Conservation (phyloP, 345 rosid species). For the Diplotaxis tenuifolia region DNA sequence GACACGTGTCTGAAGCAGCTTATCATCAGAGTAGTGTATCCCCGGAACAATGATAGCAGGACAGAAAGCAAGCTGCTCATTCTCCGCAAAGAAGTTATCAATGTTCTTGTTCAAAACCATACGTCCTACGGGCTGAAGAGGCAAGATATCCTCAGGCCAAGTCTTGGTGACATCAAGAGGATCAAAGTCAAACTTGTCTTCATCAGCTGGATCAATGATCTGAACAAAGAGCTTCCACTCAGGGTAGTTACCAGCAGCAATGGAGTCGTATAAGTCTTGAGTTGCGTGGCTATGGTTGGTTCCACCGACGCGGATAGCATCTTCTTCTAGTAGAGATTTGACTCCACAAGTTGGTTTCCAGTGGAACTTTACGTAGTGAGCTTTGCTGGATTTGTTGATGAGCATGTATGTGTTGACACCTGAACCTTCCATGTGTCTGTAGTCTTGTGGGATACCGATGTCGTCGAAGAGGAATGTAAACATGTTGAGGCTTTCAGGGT, state of each 20-base stretch:
- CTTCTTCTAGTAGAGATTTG: slow-evolving; percentile 78
- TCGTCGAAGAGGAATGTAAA: slow-evolving; percentile 89
- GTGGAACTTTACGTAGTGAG: slow-evolving; percentile 82
- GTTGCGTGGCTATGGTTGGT: slow-evolving; percentile 97
- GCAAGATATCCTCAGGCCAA: slow-evolving; percentile 97
- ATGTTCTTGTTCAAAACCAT: slow-evolving; percentile 96
- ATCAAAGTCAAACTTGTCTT: slow-evolving; percentile 82
- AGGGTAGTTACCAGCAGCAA: slow-evolving; percentile 93
- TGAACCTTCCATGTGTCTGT: slow-evolving; percentile 92
- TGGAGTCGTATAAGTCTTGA: slow-evolving; percentile 87
- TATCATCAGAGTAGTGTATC: slow-evolving; percentile 81
- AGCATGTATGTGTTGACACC: slow-evolving; percentile 90
- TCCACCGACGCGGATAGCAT: slow-evolving; percentile 86
- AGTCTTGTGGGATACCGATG: slow-evolving; percentile 85
- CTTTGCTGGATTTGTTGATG: slow-evolving; percentile 81
- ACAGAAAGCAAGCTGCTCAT: slow-evolving; percentile 93
- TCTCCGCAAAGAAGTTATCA: slow-evolving; percentile 95
- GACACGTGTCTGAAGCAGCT: slow-evolving; percentile 83
- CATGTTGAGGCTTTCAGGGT: slow-evolving; percentile 90
- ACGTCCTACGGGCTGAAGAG: slow-evolving; percentile 93
- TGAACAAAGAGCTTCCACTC: slow-evolving; percentile 95
- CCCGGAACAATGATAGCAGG: slow-evolving; percentile 95
- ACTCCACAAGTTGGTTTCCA: slow-evolving; percentile 99
- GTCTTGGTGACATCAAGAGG: slow-evolving; percentile 95
- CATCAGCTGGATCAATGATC: slow-evolving; percentile 79